Evolutionary conservation across 2,329 filamentous ascomycete species (phyloP).

Genomic region (Clarireedia sp.): DNA sequence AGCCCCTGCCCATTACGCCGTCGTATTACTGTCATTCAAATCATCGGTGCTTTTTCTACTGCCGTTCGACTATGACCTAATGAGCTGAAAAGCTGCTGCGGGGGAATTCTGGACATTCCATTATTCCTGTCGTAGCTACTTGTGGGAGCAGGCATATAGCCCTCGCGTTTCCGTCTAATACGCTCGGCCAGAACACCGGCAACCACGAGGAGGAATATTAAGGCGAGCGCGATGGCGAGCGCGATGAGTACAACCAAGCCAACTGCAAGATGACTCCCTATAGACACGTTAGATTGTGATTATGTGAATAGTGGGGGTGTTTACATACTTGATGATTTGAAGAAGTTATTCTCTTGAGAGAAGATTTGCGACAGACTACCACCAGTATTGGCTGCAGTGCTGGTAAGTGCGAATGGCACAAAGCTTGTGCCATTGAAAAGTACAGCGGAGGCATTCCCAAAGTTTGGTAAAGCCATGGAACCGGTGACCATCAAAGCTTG

Average conservation of each 20-base stretch:
- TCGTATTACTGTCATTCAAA: slow-evolving; percentile 22
- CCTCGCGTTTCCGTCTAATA: slow-evolving; percentile 67
- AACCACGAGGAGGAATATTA: slow-evolving; percentile 71
- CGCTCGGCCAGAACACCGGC: slow-evolving; percentile 69
- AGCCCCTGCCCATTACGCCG: slow-evolving; percentile 17
- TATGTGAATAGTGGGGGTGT: not conserved
- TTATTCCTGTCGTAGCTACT: slow-evolving; percentile 53
- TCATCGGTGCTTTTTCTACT: slow-evolving; percentile 25
- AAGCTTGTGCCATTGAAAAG: slow-evolving; percentile 78
- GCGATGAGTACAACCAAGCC: slow-evolving; percentile 76
- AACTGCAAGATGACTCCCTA: slow-evolving; percentile 54
- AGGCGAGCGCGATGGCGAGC: slow-evolving; percentile 66
- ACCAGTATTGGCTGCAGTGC: slow-evolving; percentile 51
- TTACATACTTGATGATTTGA: slow-evolving; percentile 53
- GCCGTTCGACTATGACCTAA: slow-evolving; percentile 25
- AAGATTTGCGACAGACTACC: slow-evolving; percentile 79
- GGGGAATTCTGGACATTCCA: slow-evolving; percentile 52
- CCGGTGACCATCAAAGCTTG: slow-evolving; percentile 81
- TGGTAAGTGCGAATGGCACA: slow-evolving; percentile 73
- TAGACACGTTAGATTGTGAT: slow-evolving; percentile 18
- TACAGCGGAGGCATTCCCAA: slow-evolving; percentile 77
- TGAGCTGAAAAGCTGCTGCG: slow-evolving; percentile 40
- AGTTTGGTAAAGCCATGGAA: slow-evolving; percentile 63
- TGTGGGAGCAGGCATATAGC: slow-evolving; percentile 70
- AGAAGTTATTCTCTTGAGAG: slow-evolving; percentile 72